Evolutionary conservation across 129 eudicot species (phyloP).

Genomic region (Ambrosia trifida): DNA sequence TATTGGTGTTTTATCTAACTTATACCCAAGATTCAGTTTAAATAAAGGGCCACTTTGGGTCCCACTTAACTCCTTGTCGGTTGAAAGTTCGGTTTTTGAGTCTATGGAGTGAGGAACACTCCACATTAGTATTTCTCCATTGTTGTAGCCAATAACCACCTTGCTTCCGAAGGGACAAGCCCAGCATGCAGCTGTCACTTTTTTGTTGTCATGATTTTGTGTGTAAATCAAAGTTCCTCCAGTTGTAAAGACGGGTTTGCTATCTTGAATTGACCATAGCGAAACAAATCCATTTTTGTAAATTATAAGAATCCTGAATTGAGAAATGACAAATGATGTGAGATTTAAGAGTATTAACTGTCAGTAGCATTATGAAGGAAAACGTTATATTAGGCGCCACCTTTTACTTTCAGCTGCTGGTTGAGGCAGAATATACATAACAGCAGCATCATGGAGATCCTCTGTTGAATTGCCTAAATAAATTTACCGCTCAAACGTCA

Average conservation of each 20-base stretch:
- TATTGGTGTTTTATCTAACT: slow-evolving; percentile 77
- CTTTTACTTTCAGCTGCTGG: slow-evolving; percentile 86
- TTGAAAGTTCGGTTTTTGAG: slow-evolving; percentile 36
- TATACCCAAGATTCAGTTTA: slow-evolving; percentile 91
- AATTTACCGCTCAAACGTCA: slow-evolving; percentile 21
- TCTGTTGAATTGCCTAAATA: slow-evolving; percentile 52
- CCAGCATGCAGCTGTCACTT: slow-evolving; percentile 96
- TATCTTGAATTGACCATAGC: slow-evolving; percentile 82
- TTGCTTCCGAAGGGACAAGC: slow-evolving; percentile 87
- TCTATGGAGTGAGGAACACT: slow-evolving; percentile 48
- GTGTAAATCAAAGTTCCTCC: slow-evolving; percentile 57
- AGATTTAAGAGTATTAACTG: slow-evolving; percentile 25
- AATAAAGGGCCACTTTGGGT: slow-evolving; percentile 55
- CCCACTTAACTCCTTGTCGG: slow-evolving; percentile 35
- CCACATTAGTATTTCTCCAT: slow-evolving; percentile 84
- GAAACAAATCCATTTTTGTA: slow-evolving; percentile 65
- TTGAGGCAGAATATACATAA: slow-evolving; percentile 75
- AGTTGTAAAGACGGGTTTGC: slow-evolving; percentile 64
- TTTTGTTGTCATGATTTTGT: slow-evolving; percentile 57
- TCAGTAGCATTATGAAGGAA: slow-evolving; percentile 1
- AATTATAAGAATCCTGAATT: slow-evolving; percentile 77
- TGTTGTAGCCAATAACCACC: slow-evolving; percentile 80
- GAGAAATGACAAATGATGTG: slow-evolving; percentile 14
- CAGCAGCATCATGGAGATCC: slow-evolving; percentile 53
- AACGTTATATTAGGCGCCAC: slow-evolving; percentile 32